Percentiles rank a stretch among this genome's conserved stretches.
Conservation (phyloP, 208 protist genomes). For the Acanthamoeba triangularis region DNA sequence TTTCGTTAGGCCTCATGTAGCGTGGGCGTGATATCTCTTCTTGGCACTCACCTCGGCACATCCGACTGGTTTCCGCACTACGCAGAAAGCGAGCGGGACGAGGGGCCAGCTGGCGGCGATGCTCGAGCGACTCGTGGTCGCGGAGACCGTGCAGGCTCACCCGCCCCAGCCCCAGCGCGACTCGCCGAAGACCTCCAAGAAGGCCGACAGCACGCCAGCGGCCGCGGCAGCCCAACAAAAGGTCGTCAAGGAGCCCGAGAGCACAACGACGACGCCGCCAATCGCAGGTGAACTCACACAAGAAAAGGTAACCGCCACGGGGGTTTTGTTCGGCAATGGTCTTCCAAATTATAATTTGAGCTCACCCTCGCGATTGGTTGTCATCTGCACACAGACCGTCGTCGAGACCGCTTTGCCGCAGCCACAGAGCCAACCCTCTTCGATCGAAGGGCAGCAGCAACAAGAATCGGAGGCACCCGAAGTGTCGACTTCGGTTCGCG, state of each 20-base stretch:
- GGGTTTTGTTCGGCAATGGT: no score
- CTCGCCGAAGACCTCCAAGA: neutral
- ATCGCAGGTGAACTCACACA: no score
- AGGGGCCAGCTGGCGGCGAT: neutral
- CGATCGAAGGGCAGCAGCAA: neutral
- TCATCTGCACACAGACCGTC: no score
- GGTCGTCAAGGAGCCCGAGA: no score
- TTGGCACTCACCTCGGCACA: neutral
- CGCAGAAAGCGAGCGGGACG: constrained; percentile 36
- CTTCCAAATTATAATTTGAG: no score
- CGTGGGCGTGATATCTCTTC: neutral
- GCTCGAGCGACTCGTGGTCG: constrained; percentile 25
- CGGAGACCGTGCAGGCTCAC: neutral
- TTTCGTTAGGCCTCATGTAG: neutral
- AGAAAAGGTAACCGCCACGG: no score
- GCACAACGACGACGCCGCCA: no score
- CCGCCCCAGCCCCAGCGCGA: neutral
- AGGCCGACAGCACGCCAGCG: neutral
- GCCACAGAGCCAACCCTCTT: no score
- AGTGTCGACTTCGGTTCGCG: no score
- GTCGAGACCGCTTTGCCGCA: no score
- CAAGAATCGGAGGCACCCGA: neutral
- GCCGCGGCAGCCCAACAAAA: no score
- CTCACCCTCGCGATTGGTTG: no score
- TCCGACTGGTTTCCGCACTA: neutral